These are phyloP conservation scores for Patellifolia procumbens DNA, from an alignment of 179 eudicot genomes.

Conservation along the genomic window DNA sequence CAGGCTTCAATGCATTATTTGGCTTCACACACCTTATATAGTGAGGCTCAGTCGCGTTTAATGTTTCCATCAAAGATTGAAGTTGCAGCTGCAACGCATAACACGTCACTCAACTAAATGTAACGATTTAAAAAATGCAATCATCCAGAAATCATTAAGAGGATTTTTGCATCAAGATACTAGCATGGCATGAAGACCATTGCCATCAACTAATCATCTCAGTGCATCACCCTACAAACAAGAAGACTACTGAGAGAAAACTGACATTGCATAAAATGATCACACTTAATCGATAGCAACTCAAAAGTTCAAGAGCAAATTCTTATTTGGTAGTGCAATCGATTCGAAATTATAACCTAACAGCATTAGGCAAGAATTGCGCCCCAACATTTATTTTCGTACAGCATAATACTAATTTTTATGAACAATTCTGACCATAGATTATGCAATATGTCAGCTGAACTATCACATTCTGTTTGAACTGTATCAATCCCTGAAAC, in stretches of 20 bases:
- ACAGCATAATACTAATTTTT: neutral
- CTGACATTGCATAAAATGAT: neutral
- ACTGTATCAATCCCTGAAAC: neutral
- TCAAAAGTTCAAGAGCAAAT: neutral
- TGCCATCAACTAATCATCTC: too few species aligned
- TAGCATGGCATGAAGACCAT: neutral
- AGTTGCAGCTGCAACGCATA: slow-evolving; percentile 74
- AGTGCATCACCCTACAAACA: neutral
- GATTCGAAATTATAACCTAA: neutral
- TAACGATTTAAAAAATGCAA: neutral
- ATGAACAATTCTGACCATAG: neutral
- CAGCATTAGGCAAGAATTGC: neutral
- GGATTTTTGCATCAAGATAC: neutral
- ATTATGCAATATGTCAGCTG: neutral
- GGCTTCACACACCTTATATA: slow-evolving; percentile 99
- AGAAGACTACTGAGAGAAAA: slow-evolving; percentile 4
- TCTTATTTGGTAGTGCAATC: neutral
- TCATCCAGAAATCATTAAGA: neutral
- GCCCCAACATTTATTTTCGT: neutral
- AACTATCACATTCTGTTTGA: neutral
- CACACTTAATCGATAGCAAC: neutral
- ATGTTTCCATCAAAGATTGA: slow-evolving; percentile 95
- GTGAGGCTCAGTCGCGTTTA: slow-evolving; percentile 95
- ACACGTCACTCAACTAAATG: neutral
- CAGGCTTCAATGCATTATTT: slow-evolving; percentile 85